A percentile compares a stretch with the other conserved stretches of the same genome.
Evolutionary conservation across 768 basidiomycete species (phyloP).

Genomic region (Suillus luteus): DNA sequence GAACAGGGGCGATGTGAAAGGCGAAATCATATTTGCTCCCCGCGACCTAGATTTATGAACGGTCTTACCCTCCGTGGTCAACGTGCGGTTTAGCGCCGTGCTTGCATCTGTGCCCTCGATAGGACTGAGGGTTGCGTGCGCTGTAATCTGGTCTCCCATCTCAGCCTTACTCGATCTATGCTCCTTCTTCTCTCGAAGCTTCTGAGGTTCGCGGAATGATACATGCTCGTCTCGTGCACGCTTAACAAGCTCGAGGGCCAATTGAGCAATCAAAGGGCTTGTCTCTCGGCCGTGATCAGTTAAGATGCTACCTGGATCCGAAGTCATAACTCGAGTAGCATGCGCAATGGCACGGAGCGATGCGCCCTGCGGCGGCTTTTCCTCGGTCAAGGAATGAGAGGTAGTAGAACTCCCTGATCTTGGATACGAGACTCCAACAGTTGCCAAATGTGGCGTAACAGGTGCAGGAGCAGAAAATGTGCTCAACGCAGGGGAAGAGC

Average conservation of each 20-base stretch:
- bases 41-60: conserved; percentile 39
- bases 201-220: conserved; percentile 37
- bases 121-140: conserved; percentile 46
- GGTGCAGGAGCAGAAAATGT: conserved; percentile 21
- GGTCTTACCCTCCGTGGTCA: conserved; percentile 39
- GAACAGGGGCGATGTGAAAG: conserved; percentile 60
- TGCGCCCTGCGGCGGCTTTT: conserved; percentile 54
- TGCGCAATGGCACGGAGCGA: conserved; percentile 77
- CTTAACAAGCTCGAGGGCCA: conserved; percentile 69
- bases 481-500: conserved; percentile 24
- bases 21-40: conserved; percentile 37
- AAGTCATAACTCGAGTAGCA: conserved; percentile 86
- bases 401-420: conserved; percentile 31
- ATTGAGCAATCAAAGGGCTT: conserved; percentile 54
- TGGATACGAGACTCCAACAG: conserved; percentile 21
- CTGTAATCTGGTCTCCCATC: conserved; percentile 34
- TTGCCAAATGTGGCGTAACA: conserved; percentile 32
- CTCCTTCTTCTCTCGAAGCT: conserved; percentile 51
- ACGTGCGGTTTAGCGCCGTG: conserved; percentile 47
- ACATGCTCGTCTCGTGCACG: conserved; percentile 68
- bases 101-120: conserved; percentile 45
- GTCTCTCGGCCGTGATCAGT: conserved; percentile 70
- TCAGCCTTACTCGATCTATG: conserved; percentile 31
- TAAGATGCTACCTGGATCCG: conserved; percentile 73
- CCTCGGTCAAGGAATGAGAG: conserved; percentile 28